Conservation (phyloP, 768 basidiomycete genomes). For the Lactarius trivialis region DNA sequence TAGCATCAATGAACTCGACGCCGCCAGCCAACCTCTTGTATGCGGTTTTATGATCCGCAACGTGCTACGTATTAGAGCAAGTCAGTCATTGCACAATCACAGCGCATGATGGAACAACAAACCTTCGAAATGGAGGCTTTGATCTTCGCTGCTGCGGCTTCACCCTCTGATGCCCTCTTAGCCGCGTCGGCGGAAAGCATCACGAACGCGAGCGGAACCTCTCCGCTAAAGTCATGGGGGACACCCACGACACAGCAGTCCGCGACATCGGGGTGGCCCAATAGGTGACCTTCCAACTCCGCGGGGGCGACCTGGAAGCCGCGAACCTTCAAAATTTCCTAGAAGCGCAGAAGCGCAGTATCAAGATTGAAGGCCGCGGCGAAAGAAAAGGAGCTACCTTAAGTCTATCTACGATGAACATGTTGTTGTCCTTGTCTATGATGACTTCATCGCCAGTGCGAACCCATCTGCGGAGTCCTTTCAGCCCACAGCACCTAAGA, state of each 20-base stretch:
- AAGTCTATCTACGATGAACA: constrained; percentile 56
- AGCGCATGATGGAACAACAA: background rate
- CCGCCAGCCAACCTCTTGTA: constrained; percentile 37
- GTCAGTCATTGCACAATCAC: background rate
- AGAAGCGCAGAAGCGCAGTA: background rate
- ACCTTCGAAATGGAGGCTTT: constrained; percentile 20
- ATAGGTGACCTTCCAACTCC: constrained; percentile 61
- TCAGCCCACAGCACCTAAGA: background rate
- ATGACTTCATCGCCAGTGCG: constrained; percentile 60
- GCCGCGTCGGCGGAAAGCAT: constrained; percentile 35
- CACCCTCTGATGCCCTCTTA: constrained; percentile 3
- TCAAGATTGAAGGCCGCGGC: constrained; percentile 20
- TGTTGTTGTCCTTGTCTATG: constrained; percentile 46
- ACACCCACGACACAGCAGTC: constrained; percentile 60
- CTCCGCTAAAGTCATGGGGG: constrained; percentile 65
- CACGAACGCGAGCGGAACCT: constrained; percentile 65
- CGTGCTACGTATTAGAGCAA: constrained; percentile 23
- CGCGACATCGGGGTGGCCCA: constrained; percentile 52
- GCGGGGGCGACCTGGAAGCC: constrained; percentile 75
- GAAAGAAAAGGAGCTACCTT: constrained; percentile 34
- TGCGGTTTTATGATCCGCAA: constrained; percentile 29
- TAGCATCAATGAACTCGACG: constrained; percentile 33
- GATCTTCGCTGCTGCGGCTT: constrained; percentile 5
- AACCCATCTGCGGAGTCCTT: constrained; percentile 44
- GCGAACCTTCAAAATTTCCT: constrained; percentile 64